Evolutionary conservation across 768 basidiomycete genomes (phyloP).

Genomic region (Lentinula sp.): DNA sequence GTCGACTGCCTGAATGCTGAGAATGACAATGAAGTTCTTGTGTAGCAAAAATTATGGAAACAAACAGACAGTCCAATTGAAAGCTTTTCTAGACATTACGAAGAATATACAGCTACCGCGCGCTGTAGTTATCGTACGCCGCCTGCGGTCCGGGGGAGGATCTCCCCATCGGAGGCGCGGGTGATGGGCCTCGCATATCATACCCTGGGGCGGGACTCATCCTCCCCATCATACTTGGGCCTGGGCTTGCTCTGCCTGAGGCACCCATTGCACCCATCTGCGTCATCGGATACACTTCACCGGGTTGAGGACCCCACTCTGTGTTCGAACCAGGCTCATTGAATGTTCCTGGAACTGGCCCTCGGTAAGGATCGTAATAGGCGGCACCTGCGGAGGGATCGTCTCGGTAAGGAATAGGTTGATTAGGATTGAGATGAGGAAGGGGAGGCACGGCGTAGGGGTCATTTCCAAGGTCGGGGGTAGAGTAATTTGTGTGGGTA

Average conservation of each 20-base stretch:
- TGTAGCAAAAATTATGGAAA: background rate
- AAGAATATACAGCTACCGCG: constrained; percentile 14
- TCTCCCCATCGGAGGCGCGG: constrained; percentile 32
- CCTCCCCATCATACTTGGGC: constrained; percentile 25
- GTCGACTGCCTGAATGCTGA: background rate
- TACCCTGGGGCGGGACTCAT: constrained; percentile 17
- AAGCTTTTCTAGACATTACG: background rate
- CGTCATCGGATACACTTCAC: constrained; percentile 73
- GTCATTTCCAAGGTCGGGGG: constrained; percentile 47
- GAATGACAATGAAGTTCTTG: background rate
- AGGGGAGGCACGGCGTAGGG: constrained; percentile 82
- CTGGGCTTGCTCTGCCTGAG: constrained; percentile 28
- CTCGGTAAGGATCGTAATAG: constrained; percentile 80
- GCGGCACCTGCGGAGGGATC: constrained; percentile 45
- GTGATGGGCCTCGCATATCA: constrained; percentile 18
- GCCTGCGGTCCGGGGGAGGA: constrained; percentile 41
- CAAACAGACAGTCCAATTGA: background rate
- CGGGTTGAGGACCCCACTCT: constrained; percentile 23
- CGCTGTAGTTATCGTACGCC: constrained; percentile 32
- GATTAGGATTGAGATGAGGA: constrained; percentile 74
- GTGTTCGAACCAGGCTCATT: constrained; percentile 28
- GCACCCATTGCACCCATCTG: constrained; percentile 35
- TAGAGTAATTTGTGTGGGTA: constrained; percentile 41
- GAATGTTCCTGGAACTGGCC: constrained; percentile 65
- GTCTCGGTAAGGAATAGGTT: constrained; percentile 57